A percentile compares a stretch with the other conserved stretches of the same genome.
phyloP scores from a whole-genome alignment of 352 stramenopile species.

The Globisporangium carolinianum region DNA sequence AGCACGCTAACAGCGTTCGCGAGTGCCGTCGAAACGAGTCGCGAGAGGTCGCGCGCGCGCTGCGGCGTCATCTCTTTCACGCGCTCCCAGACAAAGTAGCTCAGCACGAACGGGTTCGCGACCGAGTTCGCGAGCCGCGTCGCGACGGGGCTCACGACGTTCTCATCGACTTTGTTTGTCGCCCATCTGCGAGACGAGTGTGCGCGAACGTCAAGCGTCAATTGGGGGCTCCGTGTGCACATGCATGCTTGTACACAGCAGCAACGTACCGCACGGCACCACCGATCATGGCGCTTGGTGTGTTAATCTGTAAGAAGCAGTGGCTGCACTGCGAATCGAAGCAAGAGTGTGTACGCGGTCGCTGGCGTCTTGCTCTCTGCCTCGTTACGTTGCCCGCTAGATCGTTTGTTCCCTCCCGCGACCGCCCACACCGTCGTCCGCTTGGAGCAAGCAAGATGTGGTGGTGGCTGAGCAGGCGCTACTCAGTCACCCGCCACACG shows the following conservation, averaged over 20 bases:
- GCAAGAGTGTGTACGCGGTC: not conserved
- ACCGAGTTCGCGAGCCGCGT: conserved; percentile 53
- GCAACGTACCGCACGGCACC: conserved; percentile 7
- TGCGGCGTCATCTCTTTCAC: conserved; percentile 72
- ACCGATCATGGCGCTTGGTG: conserved; percentile 2
- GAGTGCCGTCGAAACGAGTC: conserved; percentile 47
- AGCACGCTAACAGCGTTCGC: conserved; percentile 51
- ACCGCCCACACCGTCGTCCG: not conserved
- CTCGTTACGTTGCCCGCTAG: too few species aligned
- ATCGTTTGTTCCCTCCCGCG: too few species aligned
- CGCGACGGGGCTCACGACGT: conserved; percentile 51
- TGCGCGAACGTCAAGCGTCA: not conserved
- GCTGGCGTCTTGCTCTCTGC: conserved; percentile 1
- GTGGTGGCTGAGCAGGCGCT: not conserved
- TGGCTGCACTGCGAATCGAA: not conserved
- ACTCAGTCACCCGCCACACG: not conserved
- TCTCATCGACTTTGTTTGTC: conserved; percentile 45
- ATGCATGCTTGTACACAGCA: not conserved
- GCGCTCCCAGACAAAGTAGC: conserved; percentile 61
- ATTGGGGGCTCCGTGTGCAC: not conserved
- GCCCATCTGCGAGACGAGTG: conserved; percentile 27
- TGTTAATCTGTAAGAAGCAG: not conserved
- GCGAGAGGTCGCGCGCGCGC: conserved; percentile 60
- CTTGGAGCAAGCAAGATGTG: not conserved
- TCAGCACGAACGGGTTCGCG: conserved; percentile 69